Evolutionary conservation across 2,329 filamentous ascomycete genomes (phyloP), one percentile per base, ranked within the genome.

Genomic region (Aspergillus ochraceus): DNA sequence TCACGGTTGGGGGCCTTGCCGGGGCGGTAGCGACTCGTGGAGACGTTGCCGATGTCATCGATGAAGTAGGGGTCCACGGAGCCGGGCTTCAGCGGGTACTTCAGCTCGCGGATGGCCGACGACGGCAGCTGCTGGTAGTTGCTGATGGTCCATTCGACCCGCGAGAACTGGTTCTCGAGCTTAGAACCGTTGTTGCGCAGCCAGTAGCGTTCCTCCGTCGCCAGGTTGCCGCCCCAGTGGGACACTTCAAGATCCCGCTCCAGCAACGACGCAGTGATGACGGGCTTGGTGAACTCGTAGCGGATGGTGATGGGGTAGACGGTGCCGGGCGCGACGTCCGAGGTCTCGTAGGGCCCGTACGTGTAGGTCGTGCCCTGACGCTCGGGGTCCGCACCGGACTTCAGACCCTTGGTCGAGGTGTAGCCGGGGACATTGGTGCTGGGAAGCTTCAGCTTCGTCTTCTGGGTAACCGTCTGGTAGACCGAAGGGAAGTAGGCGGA

Each of bases 201-300:
- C 76, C 89, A 91, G 79, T 97, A 97, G 59, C 91, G 87, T 80
- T 99, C 95, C 79, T 99, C 95, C 53, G 93, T 92, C 1, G 95
- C 95, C 56, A 98, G 79, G 74, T 99, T 99, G 63, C 95, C 95
- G 66, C 95, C 95, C 95, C 95, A 99, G 78, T 98, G 95, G 74
- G 91, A 96, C 69, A 99, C 89, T 76, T 99, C 95, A 64, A 99
- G 81, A 71, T 98, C 93, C 61, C 95, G 89, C 78, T 98, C 91
- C 60, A 99, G 82, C 17, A 86, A 81, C 36, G 87, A 87, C 54
- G 92, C 86, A 71, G 95, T 91, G 49, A 88, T 89, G 59, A 99
- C 82, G 12, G 95, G 94, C 79, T 94, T 96, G 65, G 91, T 97
- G 80, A 95, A 97, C 77, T 99, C 93, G 78, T 96, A 98, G 62